Base-by-base conservation (phyloP, 345 rosid genomes). In the Sonneratia alba region DNA sequence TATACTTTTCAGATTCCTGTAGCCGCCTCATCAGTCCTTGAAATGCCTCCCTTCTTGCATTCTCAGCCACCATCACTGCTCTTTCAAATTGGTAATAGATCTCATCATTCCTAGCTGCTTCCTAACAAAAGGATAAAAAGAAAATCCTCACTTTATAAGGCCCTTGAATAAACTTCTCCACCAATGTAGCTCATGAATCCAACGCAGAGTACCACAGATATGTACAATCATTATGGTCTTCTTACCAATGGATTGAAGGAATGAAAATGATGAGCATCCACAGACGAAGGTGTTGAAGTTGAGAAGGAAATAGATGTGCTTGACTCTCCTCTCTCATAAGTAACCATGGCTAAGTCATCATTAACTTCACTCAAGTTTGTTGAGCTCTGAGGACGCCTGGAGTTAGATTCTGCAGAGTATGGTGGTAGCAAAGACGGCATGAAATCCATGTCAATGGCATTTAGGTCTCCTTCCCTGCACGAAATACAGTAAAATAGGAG, bases 1-100 rank as follows among this genome's bases (percentile, higher is more conserved):
- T 90, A 38, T 77, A 84, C 62, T 82, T 90, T 77, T 93, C 93
- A 47, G 88, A 87, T 79, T 85, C 83, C 72, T 72, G 49, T 11
- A 42, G 79, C 59, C 86, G 86, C 85, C 83, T 83, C 53, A 73
- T 51, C 68, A 83, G 79, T 84, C 84, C 95, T 73, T 76, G 81
- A 76, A 76, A 73, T 68, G 88, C 94, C 78, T 82, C 86, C 73
- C 67, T 78, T 76, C 83, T 84, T 70, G 82, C 81, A 79, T 78
- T 88, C 56, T 63, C 87, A 77, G 91, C 86, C 74, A 86, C 93
- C 56, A 72, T 67, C 81, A 83, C 82, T 63, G 82, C 83, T 76
- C 72, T 82, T 72, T 77, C 67, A 74, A 86, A 79, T 71, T 84
- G 88, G 75, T 82, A 77, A 66, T 77, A 73, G 57, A 85, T 77